Conservation (phyloP, 345 rosid species). For the Moricandia moricandioides region DNA sequence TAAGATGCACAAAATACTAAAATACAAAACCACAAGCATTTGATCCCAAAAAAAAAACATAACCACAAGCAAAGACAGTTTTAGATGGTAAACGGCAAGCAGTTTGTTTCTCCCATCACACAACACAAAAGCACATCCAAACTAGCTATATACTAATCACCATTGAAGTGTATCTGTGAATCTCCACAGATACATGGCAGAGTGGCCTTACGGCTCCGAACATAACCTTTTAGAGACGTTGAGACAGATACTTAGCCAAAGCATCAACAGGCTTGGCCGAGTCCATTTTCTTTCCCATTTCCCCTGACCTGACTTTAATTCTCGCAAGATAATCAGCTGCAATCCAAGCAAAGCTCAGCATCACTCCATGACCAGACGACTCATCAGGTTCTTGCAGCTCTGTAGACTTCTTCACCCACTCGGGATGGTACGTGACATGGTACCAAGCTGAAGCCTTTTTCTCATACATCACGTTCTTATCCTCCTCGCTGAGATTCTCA, state of each 20-base stretch:
- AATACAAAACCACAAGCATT: slow-evolving; percentile 7
- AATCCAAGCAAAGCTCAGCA: slow-evolving; percentile 90
- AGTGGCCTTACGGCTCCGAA: slow-evolving; percentile 51
- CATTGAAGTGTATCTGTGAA: background rate
- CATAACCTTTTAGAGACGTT: slow-evolving; percentile 46
- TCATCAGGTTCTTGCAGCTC: slow-evolving; percentile 49
- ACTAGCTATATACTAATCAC: background rate
- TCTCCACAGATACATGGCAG: slow-evolving; percentile 41
- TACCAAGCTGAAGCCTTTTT: slow-evolving; percentile 93
- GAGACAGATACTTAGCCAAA: slow-evolving; percentile 58
- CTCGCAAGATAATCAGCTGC: slow-evolving; percentile 86
- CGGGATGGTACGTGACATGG: slow-evolving; percentile 74
- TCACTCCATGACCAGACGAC: slow-evolving; percentile 32
- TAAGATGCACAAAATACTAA: background rate
- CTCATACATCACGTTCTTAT: slow-evolving; percentile 55
- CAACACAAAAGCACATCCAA: slow-evolving; percentile 8
- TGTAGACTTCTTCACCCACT: slow-evolving; percentile 57
- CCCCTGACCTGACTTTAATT: slow-evolving; percentile 51
- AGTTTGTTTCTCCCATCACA: background rate
- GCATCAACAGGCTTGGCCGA: slow-evolving; percentile 59
- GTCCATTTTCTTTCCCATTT: slow-evolving; percentile 35
- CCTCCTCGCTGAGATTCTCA: slow-evolving; percentile 55
- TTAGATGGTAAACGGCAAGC: background rate
- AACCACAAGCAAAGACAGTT: slow-evolving; percentile 4
- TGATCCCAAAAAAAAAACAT: no score